A percentile compares a stretch with the other conserved stretches of the same genome.
These are phyloP conservation scores for Teratosphaeriaceae sp. DNA, from an alignment of 2,329 filamentous ascomycete genomes.

Conservation along the genomic window DNA sequence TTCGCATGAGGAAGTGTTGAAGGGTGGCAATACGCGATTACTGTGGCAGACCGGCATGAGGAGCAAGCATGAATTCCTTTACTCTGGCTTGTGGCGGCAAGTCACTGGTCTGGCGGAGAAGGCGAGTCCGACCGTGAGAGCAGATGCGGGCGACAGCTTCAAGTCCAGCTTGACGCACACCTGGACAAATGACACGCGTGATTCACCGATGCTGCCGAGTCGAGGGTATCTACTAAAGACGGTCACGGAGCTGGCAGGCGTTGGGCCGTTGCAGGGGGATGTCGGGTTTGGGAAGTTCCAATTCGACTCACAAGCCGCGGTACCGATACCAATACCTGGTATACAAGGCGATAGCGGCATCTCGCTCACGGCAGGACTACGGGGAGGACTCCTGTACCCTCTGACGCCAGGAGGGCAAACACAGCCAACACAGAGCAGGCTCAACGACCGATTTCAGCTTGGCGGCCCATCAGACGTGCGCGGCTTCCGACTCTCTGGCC, in stretches of 20 bases:
- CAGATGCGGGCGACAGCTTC: constrained; percentile 82
- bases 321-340: constrained; percentile 66
- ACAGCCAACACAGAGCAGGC: constrained; percentile 60
- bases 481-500: constrained; percentile 81
- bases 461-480: constrained; percentile 92
- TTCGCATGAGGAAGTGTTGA: constrained; percentile 83
- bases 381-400: constrained; percentile 77
- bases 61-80: constrained; percentile 69
- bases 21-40: constrained; percentile 69
- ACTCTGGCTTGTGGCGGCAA: constrained; percentile 80
- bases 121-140: constrained; percentile 74
- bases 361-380: constrained; percentile 73
- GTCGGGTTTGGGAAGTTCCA: constrained; percentile 95
- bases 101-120: constrained; percentile 68
- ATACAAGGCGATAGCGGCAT: constrained; percentile 65
- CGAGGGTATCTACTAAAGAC: constrained; percentile 75
- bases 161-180: constrained; percentile 82
- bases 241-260: constrained; percentile 76
- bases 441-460: constrained; percentile 93
- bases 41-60: constrained; percentile 59
- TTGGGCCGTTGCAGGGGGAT: constrained; percentile 76
- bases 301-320: constrained; percentile 67
- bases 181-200: constrained; percentile 72
- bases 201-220: constrained; percentile 78
- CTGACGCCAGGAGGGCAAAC: constrained; percentile 56